phyloP scores from a whole-genome alignment of 768 basidiomycete species.

The Collybiopsis luxurians region DNA sequence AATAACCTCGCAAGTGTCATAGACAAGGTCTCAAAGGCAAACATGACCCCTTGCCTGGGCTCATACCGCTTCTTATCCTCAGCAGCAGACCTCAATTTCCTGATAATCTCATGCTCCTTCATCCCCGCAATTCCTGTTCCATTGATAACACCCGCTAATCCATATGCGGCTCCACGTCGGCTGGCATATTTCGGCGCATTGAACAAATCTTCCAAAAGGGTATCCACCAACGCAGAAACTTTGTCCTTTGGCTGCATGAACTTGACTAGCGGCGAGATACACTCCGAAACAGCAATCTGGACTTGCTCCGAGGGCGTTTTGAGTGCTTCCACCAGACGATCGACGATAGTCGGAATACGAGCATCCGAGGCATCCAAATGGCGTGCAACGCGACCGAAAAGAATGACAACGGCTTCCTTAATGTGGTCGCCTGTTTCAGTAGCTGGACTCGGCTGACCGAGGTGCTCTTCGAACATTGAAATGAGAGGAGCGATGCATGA shows the following conservation, averaged over 20 bases:
- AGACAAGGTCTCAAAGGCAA: constrained; percentile 91
- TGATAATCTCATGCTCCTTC: constrained; percentile 80
- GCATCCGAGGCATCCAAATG: constrained; percentile 78
- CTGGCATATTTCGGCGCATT: constrained; percentile 83
- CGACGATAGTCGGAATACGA: constrained; percentile 79
- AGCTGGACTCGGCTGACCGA: constrained; percentile 51
- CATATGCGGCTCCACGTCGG: constrained; percentile 97
- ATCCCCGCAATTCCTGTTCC: constrained; percentile 86
- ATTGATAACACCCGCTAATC: constrained; percentile 87
- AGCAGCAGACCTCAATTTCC: constrained; percentile 65
- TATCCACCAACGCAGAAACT: constrained; percentile 65
- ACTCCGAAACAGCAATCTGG: constrained; percentile 94
- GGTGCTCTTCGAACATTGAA: constrained; percentile 75
- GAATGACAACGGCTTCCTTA: constrained; percentile 92
- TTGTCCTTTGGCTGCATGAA: constrained; percentile 51
- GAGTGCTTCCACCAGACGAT: constrained; percentile 83
- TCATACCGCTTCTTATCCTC: constrained; percentile 91
- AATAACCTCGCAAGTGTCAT: constrained; percentile 84
- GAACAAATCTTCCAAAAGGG: constrained; percentile 74
- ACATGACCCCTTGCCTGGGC: constrained; percentile 89
- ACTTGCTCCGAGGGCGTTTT: constrained; percentile 96
- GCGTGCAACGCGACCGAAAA: constrained; percentile 89
- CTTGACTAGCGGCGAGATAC: constrained; percentile 82
- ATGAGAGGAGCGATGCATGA: constrained; percentile 72
- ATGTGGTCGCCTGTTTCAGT: constrained; percentile 82